A percentile compares a stretch with the other conserved stretches of the same genome.
Conservation (phyloP, 75 land plant genomes). For the Selaginella moellendorffii region DNA sequence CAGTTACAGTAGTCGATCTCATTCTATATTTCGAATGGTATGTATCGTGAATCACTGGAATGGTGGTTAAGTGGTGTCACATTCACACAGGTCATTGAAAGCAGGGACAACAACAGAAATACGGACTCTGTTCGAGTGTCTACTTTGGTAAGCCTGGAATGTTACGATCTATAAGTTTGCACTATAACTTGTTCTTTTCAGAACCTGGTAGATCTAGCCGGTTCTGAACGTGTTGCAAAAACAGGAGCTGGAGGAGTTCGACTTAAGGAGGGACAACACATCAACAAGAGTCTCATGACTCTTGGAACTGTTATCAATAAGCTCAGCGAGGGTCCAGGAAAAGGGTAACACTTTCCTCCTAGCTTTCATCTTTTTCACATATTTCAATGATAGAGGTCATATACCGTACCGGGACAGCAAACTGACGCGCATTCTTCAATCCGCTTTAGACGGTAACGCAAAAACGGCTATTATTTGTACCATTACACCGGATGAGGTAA, state of each 20-base stretch:
- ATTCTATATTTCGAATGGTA: slow-evolving; percentile 5
- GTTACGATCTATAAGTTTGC: too few relatives aligned
- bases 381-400: not conserved
- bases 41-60: too few relatives aligned
- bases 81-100: slow-evolving; percentile 5
- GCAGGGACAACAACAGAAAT: not conserved
- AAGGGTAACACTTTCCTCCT: not conserved
- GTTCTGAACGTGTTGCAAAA: slow-evolving; percentile 3
- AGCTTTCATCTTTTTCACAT: not conserved
- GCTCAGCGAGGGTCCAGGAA: not conserved
- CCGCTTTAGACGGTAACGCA: slow-evolving; percentile 5
- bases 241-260: slow-evolving; percentile 6
- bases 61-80: too few relatives aligned
- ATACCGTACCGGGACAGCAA: slow-evolving; percentile 7
- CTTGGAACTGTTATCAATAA: slow-evolving; percentile 11
- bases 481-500: slow-evolving; percentile 94
- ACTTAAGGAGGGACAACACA: not conserved
- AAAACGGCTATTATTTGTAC: slow-evolving; percentile 22
- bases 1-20: not conserved
- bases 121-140: slow-evolving; percentile 1
- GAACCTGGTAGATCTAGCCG: slow-evolving; percentile 6
- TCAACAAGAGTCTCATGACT: slow-evolving; percentile 8
- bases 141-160: not conserved
- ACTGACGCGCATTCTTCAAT: slow-evolving; percentile 7
- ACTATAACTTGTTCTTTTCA: too few relatives aligned